Evolutionary conservation across 169 alveolate species (phyloP), one percentile per base, ranked within the genome.

Genomic region (Blepharisma undulans): DNA sequence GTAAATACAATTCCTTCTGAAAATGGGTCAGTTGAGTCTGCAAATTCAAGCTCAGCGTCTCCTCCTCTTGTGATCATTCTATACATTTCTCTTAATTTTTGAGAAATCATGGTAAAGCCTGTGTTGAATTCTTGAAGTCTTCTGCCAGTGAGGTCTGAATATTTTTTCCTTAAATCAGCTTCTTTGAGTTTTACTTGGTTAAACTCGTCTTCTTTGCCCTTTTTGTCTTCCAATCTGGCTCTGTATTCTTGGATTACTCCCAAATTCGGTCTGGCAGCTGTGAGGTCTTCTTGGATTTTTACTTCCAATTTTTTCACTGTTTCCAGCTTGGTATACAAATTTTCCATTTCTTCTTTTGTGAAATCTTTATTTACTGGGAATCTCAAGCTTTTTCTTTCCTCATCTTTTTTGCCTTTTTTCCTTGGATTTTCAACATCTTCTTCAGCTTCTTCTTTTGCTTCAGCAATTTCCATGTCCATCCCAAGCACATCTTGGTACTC

Each of bases 31-130:
- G 98, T 91, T 33, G 99, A 91, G 93, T 99, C 99, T 27, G 98
- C 98, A 21, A 98, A 97, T 96, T 98, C 99, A 60, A 99, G 95
- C 88, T 98, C 99, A 6, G 99, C 99, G 95, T 99, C 99, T 21
- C 99, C 99, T 33, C 99, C 99, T 88, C 29, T 27, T 21, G 91
- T 92, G 59, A 92, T 89, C 36, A 93, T 74, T 81, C 95, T 76
- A 82, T 96, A 96, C 94, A 96, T 96, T 91, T 94, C 97, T 84
- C 93, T 92, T 48, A 96, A 91, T 85, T 93, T 25, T 27, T 86
- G 61, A 30, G 91, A 86, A 25, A 86, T 71, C 60, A 29, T 25
- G 7, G 82, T 90, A 86, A 97, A 97, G n/a, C 98, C 98, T 84
- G 91, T 89, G 94, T 94, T 97, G 77, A 97, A 97, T 72, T 94